A percentile compares a stretch with the other conserved stretches of the same genome.
phyloP scores from a whole-genome alignment of 768 basidiomycete genomes.

The Mrakia blollopis region DNA sequence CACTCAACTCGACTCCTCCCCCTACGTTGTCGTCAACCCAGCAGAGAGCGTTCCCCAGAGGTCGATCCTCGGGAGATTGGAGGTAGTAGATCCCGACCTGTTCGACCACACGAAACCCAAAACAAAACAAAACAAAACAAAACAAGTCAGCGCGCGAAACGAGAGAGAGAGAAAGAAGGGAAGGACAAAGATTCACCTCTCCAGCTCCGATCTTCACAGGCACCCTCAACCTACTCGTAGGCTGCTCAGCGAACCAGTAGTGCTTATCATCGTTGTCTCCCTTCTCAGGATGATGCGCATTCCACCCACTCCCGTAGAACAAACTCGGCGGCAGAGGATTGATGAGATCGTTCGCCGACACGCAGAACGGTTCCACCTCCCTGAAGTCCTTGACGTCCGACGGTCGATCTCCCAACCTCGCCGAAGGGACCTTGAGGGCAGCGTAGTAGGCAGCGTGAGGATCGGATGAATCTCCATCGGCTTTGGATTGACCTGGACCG shows the following conservation, averaged over 20 bases:
- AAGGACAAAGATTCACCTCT: slow-evolving; percentile 53
- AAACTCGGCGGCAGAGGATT: slow-evolving; percentile 92
- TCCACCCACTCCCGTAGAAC: slow-evolving; percentile 93
- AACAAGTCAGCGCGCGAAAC: neutral
- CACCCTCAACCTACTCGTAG: slow-evolving; percentile 73
- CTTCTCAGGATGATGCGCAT: slow-evolving; percentile 63
- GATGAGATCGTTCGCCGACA: slow-evolving; percentile 93
- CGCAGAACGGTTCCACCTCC: slow-evolving; percentile 87
- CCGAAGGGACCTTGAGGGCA: slow-evolving; percentile 60
- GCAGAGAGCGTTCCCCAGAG: slow-evolving; percentile 66
- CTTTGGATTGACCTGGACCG: slow-evolving; percentile 35
- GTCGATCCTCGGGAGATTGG: slow-evolving; percentile 57
- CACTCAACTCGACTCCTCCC: slow-evolving; percentile 71
- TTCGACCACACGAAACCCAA: neutral
- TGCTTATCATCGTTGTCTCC: slow-evolving; percentile 57
- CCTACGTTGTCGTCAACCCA: slow-evolving; percentile 96
- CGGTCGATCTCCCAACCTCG: slow-evolving; percentile 59
- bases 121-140: neutral
- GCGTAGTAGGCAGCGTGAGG: slow-evolving; percentile 42
- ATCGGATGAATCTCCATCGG: slow-evolving; percentile 35
- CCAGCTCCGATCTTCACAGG: slow-evolving; percentile 80
- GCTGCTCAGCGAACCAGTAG: slow-evolving; percentile 88
- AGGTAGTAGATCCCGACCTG: slow-evolving; percentile 72
- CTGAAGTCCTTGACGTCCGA: slow-evolving; percentile 55
- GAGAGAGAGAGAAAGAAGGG: too few relatives aligned